phyloP scores from a whole-genome alignment of 2,329 filamentous ascomycete genomes.

The Botrytis deweyae region DNA sequence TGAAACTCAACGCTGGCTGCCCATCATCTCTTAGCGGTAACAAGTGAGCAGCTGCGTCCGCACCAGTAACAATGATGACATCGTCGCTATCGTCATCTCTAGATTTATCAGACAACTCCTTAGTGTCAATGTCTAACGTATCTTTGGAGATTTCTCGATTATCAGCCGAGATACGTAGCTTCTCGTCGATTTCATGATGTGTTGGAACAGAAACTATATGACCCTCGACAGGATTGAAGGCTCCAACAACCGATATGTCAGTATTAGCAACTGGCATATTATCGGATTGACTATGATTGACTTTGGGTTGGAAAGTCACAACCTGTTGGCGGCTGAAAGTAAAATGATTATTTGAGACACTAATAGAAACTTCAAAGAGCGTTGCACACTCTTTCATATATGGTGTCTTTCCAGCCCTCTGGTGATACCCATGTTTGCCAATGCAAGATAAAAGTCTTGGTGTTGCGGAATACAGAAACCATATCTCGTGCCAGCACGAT shows the following conservation, averaged over 20 bases:
- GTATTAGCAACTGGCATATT: slow-evolving; percentile 27
- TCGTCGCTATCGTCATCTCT: slow-evolving; percentile 42
- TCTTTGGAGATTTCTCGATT: slow-evolving; percentile 19
- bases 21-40: slow-evolving; percentile 53
- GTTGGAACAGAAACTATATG: slow-evolving; percentile 38
- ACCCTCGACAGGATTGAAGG: slow-evolving; percentile 37
- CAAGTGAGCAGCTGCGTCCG: slow-evolving; percentile 50
- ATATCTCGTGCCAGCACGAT: slow-evolving; percentile 1
- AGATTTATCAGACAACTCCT: slow-evolving; percentile 32
- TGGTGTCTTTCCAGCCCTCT: not conserved
- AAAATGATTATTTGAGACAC: not conserved
- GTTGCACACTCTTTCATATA: not conserved
- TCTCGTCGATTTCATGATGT: slow-evolving; percentile 39
- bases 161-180: slow-evolving; percentile 26
- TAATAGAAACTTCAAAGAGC: not conserved
- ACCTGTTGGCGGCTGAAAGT: not conserved
- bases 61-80: slow-evolving; percentile 51
- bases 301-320: not conserved
- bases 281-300: not conserved
- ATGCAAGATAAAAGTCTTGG: not conserved
- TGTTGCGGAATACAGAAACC: not conserved
- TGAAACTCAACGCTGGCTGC: slow-evolving; percentile 53
- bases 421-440: not conserved
- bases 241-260: slow-evolving; percentile 36
- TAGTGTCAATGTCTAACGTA: slow-evolving; percentile 33